Percentiles rank a stretch among this genome's conserved stretches.
Conservation (phyloP, 225 moss, liverwort and hornwort species). For the Ulota crispa region DNA sequence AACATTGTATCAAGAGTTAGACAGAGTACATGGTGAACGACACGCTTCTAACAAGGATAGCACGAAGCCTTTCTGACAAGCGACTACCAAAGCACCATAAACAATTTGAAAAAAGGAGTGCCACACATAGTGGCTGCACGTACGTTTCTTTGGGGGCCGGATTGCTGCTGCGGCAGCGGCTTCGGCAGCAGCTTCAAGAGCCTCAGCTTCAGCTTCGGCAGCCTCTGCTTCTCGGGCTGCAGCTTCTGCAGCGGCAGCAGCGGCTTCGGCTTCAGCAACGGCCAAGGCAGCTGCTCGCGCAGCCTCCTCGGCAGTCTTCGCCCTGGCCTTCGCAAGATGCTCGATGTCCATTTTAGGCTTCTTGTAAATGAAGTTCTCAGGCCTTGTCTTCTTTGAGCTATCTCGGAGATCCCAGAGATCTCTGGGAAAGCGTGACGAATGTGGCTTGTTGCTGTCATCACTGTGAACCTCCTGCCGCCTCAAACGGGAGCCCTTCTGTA, state of each 20-base stretch:
- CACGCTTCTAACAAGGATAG: background rate
- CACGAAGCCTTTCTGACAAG: background rate
- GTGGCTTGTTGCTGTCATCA: constrained; percentile 74
- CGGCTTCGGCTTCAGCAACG: constrained; percentile 96
- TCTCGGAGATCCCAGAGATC: constrained; percentile 74
- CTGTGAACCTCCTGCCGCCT: constrained; percentile 75
- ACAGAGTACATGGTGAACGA: background rate
- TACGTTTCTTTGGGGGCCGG: constrained; percentile 91
- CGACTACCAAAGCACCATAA: background rate
- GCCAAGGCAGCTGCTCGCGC: constrained; percentile 93
- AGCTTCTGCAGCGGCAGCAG: constrained; percentile 92
- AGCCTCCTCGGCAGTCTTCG: constrained; percentile 93
- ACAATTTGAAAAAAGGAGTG: constrained; percentile 6
- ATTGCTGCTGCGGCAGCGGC: constrained; percentile 78
- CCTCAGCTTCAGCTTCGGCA: constrained; percentile 96
- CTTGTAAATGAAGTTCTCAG: constrained; percentile 58
- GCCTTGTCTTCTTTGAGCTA: constrained; percentile 75
- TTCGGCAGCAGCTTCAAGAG: constrained; percentile 95
- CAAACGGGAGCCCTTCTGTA: constrained; percentile 62
- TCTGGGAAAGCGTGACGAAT: constrained; percentile 84
- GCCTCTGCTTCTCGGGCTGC: constrained; percentile 93
- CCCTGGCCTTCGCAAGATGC: constrained; percentile 78
- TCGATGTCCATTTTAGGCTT: constrained; percentile 80
- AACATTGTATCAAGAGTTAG: constrained; percentile 9
- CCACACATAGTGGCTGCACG: constrained; percentile 15